phyloP scores from a whole-genome alignment of 257 asterid genomes.

The Eustoma russellianum region DNA sequence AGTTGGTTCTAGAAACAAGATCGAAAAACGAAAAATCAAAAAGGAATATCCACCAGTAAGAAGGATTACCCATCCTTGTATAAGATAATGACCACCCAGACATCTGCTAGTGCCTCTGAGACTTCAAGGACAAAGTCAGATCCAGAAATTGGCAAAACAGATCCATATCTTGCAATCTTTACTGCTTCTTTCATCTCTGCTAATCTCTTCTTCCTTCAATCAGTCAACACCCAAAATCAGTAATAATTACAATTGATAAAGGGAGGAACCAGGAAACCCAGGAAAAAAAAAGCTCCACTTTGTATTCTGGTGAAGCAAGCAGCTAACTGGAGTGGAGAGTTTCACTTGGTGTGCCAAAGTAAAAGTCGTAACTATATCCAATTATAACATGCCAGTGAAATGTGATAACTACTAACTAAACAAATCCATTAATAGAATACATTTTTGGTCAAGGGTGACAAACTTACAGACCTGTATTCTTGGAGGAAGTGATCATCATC shows the following conservation, averaged over 20 bases:
- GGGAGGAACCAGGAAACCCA: neutral
- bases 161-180: slow-evolving; percentile 76
- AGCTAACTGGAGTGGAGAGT: slow-evolving; percentile 44
- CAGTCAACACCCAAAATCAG: neutral
- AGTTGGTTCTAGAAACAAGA: no score
- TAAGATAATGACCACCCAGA: slow-evolving; percentile 82
- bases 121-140: slow-evolving; percentile 96
- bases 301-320: slow-evolving; percentile 82
- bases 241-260: neutral
- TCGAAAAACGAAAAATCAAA: neutral
- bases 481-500: slow-evolving; percentile 86
- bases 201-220: slow-evolving; percentile 48
- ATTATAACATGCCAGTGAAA: neutral
- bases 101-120: slow-evolving; percentile 86
- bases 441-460: neutral
- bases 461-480: slow-evolving; percentile 51
- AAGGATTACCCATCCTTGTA: slow-evolving; percentile 85
- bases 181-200: slow-evolving; percentile 77
- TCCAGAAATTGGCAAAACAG: slow-evolving; percentile 80
- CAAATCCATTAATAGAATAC: neutral
- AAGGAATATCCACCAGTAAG: neutral
- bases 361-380: neutral
- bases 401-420: neutral
- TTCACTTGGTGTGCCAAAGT: no score
- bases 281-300: neutral